Conservation (phyloP, 768 basidiomycete genomes). For the Clitopilus hobsonii region DNA sequence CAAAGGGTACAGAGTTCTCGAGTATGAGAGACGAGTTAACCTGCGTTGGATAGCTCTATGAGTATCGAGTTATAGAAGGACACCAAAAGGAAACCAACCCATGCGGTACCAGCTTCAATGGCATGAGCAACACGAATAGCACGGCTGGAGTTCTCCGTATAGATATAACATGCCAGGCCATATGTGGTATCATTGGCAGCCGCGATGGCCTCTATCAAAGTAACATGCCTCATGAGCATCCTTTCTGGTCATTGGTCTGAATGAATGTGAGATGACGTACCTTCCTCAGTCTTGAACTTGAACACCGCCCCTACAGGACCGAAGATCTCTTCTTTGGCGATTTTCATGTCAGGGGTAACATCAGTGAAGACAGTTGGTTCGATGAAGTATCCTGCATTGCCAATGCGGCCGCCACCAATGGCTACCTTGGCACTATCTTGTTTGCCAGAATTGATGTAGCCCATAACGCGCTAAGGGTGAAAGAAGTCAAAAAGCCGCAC, state of each 20-base stretch:
- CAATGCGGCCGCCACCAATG: slow-evolving; percentile 50
- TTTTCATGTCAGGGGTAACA: slow-evolving; percentile 52
- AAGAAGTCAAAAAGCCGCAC: not conserved
- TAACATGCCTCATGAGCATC: not conserved
- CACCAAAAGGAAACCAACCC: slow-evolving; percentile 26
- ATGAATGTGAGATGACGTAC: not conserved
- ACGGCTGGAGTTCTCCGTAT: slow-evolving; percentile 51
- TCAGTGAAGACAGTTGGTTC: slow-evolving; percentile 65
- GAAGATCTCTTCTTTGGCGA: slow-evolving; percentile 62
- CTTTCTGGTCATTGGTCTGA: not conserved
- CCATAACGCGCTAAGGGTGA: not conserved
- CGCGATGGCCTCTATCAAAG: slow-evolving; percentile 32
- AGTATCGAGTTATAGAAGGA: not conserved
- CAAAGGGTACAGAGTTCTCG: slow-evolving; percentile 63
- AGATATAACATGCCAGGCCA: slow-evolving; percentile 67
- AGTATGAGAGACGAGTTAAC: slow-evolving; percentile 40
- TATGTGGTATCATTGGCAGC: slow-evolving; percentile 65
- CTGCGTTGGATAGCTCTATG: slow-evolving; percentile 13
- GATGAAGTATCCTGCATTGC: slow-evolving; percentile 43
- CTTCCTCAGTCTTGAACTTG: slow-evolving; percentile 51
- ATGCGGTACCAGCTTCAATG: slow-evolving; percentile 65
- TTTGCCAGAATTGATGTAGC: not conserved
- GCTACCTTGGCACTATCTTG: slow-evolving; percentile 22
- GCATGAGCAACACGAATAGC: slow-evolving; percentile 38
- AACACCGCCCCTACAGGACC: slow-evolving; percentile 65